These are phyloP conservation scores for Phytophthora hibernalis DNA, from an alignment of 352 stramenopile genomes.

Conservation along the genomic window DNA sequence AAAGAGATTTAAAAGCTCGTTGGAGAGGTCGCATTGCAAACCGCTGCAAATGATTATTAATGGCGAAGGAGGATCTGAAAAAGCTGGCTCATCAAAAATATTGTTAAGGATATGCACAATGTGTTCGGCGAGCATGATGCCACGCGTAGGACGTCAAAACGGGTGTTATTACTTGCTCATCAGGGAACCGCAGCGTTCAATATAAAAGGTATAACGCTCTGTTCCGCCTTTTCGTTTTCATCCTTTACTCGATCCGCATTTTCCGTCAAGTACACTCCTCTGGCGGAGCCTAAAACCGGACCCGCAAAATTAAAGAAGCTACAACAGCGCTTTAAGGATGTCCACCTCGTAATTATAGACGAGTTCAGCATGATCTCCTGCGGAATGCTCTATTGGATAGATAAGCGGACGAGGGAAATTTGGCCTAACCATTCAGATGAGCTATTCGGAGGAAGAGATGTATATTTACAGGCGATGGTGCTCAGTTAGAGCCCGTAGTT, in stretches of 20 bases:
- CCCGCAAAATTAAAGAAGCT: constrained; percentile 2
- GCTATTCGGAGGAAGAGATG: constrained; percentile 9
- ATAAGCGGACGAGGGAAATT: constrained; percentile 9
- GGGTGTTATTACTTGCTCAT: constrained; percentile 3
- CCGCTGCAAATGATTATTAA: constrained; percentile 8
- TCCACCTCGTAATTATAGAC: constrained; percentile 14
- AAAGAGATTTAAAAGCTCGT: neutral
- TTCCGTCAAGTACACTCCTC: constrained; percentile 1
- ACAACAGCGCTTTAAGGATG: constrained; percentile 4
- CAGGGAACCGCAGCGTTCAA: constrained; percentile 9
- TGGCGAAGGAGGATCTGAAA: neutral
- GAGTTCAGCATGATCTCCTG: constrained; percentile 5
- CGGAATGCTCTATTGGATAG: constrained; percentile 16
- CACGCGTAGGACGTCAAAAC: neutral
- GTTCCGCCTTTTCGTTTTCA: neutral
- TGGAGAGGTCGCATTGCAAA: neutral
- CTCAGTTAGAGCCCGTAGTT: constrained; percentile 8
- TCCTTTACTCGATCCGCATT: constrained; percentile 1
- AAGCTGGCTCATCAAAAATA: constrained; percentile 4
- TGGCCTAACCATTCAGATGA: neutral
- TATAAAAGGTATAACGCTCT: constrained; percentile 5
- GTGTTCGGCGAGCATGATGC: constrained; percentile 4
- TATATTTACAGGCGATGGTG: constrained; percentile 8
- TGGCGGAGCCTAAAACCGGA: neutral
- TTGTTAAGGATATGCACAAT: constrained; percentile 8